A percentile compares a stretch with the other conserved stretches of the same genome.
These are phyloP conservation scores for Talaromyces liani DNA, from an alignment of 495 filamentous ascomycete genomes.

Conservation along the genomic window DNA sequence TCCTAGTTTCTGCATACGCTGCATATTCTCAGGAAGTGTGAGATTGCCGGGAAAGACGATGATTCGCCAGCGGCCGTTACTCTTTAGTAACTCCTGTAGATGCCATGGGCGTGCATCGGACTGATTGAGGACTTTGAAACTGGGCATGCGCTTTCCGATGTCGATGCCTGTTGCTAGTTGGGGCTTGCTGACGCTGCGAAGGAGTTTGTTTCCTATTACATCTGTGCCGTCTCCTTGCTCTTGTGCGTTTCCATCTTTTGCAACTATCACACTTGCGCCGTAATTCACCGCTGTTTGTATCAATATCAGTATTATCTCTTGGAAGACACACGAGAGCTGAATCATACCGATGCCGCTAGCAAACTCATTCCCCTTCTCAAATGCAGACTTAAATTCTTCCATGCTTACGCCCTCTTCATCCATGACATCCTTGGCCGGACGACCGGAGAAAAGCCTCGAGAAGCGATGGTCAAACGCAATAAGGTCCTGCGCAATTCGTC, in stretches of 20 bases:
- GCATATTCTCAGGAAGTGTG: constrained; percentile 21
- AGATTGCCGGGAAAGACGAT: constrained; percentile 62
- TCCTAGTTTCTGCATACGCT: constrained; percentile 39
- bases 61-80: constrained; percentile 57
- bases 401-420: constrained; percentile 39
- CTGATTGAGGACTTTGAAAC: constrained; percentile 52
- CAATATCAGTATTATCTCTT: background rate
- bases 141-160: constrained; percentile 51
- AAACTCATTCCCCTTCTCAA: constrained; percentile 30
- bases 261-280: constrained; percentile 23
- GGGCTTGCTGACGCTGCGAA: constrained; percentile 10
- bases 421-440: constrained; percentile 23
- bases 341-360: constrained; percentile 28
- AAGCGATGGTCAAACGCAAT: constrained; percentile 55
- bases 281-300: constrained; percentile 25
- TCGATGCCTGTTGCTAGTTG: constrained; percentile 37
- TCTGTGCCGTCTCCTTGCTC: constrained; percentile 9
- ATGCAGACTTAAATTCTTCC: constrained; percentile 39
- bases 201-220: constrained; percentile 13
- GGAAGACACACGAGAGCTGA: background rate
- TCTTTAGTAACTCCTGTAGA: constrained; percentile 35
- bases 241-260: constrained; percentile 12
- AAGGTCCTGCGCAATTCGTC: constrained; percentile 61
- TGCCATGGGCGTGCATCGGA: constrained; percentile 53
- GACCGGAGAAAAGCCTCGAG: constrained; percentile 24